Base-by-base conservation (phyloP, 805 yeast genomes). In the Ogataea naganishii region DNA sequence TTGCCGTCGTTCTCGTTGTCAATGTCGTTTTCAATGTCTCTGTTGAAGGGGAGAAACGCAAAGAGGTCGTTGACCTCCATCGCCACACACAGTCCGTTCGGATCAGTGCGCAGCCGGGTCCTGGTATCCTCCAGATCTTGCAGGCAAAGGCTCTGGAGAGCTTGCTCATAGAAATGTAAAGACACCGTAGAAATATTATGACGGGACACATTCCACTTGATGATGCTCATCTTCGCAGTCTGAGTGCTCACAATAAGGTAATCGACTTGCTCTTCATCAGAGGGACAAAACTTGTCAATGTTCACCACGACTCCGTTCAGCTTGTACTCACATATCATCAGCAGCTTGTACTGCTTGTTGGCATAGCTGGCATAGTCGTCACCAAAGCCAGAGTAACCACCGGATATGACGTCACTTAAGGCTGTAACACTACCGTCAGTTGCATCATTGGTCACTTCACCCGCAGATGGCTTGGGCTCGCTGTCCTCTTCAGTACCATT, bases 141-240 rank as follows among this genome's bases (percentile, higher is more conserved):
- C 27, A 66, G 58, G 2, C 75, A 65, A 8, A 64, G 44, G 20
- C 65, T 60, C 24, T 66, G 67, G 29, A 85, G 60, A 16, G 72
- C 72, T 25, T 73, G 70, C 43, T 89, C 96, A 52, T 88, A 92
- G 49, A 71, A 85, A 56, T 92, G 98, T 30, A 92, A 59, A 29
- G 95, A 81, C 1, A 74, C 66, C 0, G 96, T 83, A 16, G 68
- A 61, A n/a, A 89, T 61, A 1, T 68, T 44, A 39, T 72, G 63
- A n/a, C 43, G 48, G 4, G 46, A 52, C 4, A 54, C 51, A 44
- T 85, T 79, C 83, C 94, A 92, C 32, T 66, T 65, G 18, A 89
- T 54, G 12, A 88, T 55, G 1, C 94, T 81, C 23, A 86, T 45
- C 49, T 89, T 89, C 18, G 96, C 95, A 30, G 60, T 60, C 35